These are phyloP conservation scores for Parachlorella kessleri DNA, from an alignment of 139 green algal genomes.

Conservation along the genomic window DNA sequence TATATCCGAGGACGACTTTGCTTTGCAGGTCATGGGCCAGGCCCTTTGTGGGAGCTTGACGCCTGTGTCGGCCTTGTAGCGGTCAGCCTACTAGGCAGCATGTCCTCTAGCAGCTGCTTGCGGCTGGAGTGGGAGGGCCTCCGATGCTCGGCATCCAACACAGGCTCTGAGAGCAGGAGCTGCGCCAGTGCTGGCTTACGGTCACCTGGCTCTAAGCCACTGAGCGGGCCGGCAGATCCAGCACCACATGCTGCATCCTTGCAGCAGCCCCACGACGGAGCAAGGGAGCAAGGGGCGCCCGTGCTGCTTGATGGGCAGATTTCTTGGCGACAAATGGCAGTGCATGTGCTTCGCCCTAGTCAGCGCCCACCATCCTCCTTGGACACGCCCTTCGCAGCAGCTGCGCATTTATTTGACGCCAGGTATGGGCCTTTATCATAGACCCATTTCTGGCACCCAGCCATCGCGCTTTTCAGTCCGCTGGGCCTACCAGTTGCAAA, in stretches of 20 bases:
- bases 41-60: conserved; percentile 25
- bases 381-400: conserved; percentile 2
- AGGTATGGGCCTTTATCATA: too few species aligned
- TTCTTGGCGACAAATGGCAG: conserved; percentile 15
- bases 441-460: too few species aligned
- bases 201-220: background rate
- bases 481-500: too few species aligned
- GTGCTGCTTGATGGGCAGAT: background rate
- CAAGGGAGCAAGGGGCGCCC: background rate
- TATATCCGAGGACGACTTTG: too few species aligned
- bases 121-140: conserved; percentile 24
- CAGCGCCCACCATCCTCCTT: background rate
- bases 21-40: too few species aligned
- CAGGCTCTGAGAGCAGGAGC: background rate
- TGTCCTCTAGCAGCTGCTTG: conserved; percentile 20
- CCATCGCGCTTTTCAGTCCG: too few species aligned
- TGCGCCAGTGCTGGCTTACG: background rate
- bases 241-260: background rate
- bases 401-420: too few species aligned
- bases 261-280: background rate
- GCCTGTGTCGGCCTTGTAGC: conserved; percentile 6
- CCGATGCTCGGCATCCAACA: background rate
- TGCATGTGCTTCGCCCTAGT: conserved; percentile 24
- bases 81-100: conserved; percentile 27
- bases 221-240: background rate